Percentiles rank a stretch among this genome's conserved stretches.
phyloP scores from a whole-genome alignment of 345 rosid species.

The Arabidopsis thaliana region DNA sequence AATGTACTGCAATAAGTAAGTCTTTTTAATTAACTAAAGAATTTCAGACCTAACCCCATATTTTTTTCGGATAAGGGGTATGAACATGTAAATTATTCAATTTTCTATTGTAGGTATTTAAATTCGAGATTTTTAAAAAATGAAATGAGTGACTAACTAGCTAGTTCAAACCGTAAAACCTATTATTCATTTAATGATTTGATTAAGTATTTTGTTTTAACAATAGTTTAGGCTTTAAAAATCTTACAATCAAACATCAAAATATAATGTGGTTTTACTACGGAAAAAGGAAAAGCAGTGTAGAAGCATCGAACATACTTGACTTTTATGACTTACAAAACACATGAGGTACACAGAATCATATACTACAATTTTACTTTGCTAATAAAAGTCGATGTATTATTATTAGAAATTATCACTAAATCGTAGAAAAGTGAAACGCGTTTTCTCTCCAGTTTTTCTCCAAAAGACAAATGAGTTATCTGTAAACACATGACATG shows the following conservation, averaged over 20 bases:
- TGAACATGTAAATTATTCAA: not conserved
- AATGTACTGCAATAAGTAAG: not conserved
- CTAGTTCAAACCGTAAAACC: not conserved
- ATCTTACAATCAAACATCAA: not conserved
- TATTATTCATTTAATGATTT: not conserved
- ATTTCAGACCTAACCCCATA: not conserved
- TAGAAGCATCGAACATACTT: constrained; percentile 17
- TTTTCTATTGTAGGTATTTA: not conserved
- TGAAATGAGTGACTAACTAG: not conserved
- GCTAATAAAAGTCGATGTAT: constrained; percentile 17
- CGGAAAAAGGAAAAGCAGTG: constrained; percentile 9
- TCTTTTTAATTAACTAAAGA: not conserved
- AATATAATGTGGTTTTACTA: no score
- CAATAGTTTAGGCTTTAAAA: not conserved
- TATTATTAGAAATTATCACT: constrained; percentile 12
- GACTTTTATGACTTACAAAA: not conserved
- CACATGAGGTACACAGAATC: not conserved
- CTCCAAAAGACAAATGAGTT: constrained; percentile 1
- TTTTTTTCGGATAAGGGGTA: not conserved
- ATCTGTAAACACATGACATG: constrained; percentile 34
- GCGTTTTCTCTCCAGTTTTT: constrained; percentile 12
- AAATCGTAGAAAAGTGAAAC: constrained; percentile 10
- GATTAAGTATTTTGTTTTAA: not conserved
- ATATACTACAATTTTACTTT: not conserved
- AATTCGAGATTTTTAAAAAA: not conserved